phyloP scores from a whole-genome alignment of 2,329 filamentous ascomycete species.

The Scedosporium minutisporum region DNA sequence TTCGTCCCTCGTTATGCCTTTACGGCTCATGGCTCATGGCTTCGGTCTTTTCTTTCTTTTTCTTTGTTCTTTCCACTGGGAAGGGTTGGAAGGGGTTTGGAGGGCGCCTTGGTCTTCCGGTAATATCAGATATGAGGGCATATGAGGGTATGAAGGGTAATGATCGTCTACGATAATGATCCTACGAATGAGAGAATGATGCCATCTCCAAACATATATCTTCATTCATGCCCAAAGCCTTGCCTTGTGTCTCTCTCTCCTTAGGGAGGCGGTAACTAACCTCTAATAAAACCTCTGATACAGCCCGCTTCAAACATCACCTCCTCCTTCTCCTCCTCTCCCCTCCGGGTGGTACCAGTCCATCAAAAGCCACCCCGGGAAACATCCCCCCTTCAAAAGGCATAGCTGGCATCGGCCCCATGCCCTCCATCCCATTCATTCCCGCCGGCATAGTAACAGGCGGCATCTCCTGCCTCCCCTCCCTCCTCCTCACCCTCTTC shows the following conservation, averaged over 20 bases:
- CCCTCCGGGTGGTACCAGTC: neutral
- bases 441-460: neutral
- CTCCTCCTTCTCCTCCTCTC: neutral
- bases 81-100: too few species aligned
- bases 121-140: neutral
- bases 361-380: neutral
- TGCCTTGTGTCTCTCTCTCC: neutral
- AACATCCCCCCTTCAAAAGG: neutral
- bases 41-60: neutral
- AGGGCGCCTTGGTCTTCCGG: too few species aligned
- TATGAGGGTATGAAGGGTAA: neutral
- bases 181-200: neutral
- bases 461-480: too few species aligned
- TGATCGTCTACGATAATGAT: neutral
- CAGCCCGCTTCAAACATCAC: neutral
- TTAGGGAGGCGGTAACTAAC: neutral
- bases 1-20: neutral
- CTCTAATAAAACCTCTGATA: neutral
- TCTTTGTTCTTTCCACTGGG: neutral
- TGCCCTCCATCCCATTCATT: neutral
- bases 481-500: neutral
- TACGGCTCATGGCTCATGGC: neutral
- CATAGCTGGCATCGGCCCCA: neutral
- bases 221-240: neutral
- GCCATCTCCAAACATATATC: neutral